Evolutionary conservation across 768 basidiomycete genomes (phyloP).

Genomic region (Boletellus emodensis): DNA sequence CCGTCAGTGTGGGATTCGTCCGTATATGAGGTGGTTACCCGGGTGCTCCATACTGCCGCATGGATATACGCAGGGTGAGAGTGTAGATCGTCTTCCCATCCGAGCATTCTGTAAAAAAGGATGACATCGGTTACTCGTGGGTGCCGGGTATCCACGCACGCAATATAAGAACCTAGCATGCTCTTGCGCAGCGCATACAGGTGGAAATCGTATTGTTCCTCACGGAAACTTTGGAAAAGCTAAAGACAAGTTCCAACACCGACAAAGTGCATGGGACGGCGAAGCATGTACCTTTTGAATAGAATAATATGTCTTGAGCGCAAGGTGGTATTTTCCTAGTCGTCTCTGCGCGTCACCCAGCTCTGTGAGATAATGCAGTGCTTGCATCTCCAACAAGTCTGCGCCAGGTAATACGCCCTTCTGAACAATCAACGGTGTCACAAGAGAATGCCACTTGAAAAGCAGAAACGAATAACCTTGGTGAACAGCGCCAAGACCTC

Average conservation of each 20-base stretch:
- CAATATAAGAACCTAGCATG: constrained; percentile 79
- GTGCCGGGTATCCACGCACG: constrained; percentile 48
- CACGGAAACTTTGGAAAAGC: constrained; percentile 84
- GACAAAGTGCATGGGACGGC: background rate
- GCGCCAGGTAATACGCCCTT: constrained; percentile 80
- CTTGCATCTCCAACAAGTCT: constrained; percentile 96
- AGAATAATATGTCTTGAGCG: constrained; percentile 80
- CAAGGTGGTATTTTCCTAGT: constrained; percentile 63
- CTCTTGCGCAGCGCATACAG: constrained; percentile 88
- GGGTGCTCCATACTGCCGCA: constrained; percentile 66
- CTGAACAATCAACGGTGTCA: constrained; percentile 38
- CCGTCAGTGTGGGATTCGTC: constrained; percentile 10
- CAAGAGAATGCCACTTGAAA: background rate
- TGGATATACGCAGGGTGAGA: constrained; percentile 74
- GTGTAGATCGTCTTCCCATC: constrained; percentile 78
- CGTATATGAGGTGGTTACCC: constrained; percentile 39
- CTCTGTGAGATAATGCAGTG: constrained; percentile 79
- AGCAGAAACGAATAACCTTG: constrained; percentile 48
- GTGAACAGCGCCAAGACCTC: constrained; percentile 83
- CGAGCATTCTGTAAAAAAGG: constrained; percentile 51
- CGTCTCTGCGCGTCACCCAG: constrained; percentile 70
- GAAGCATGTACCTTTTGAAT: constrained; percentile 58
- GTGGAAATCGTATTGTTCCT: constrained; percentile 98
- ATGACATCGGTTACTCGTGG: too few species aligned
- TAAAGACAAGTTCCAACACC: constrained; percentile 26